phyloP scores from a whole-genome alignment of 306 rosid genomes.

The Citrullus colocynthis region DNA sequence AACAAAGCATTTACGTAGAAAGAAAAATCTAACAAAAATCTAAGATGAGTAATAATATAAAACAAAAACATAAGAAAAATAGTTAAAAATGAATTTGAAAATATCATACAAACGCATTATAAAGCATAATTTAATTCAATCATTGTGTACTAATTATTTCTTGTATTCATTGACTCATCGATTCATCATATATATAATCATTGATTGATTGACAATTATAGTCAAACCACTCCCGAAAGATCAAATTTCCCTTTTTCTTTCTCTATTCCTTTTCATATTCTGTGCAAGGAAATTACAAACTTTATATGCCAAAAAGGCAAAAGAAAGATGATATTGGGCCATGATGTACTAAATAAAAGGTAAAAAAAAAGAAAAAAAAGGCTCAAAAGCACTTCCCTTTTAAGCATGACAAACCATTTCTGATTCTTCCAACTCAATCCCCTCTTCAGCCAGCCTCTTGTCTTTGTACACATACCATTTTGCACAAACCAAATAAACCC shows the following conservation, averaged over 20 bases:
- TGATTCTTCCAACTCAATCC: slow-evolving; percentile 45
- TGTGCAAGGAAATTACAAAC: neutral
- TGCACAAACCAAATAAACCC: slow-evolving; percentile 48
- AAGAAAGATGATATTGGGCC: neutral
- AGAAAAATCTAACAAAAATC: neutral
- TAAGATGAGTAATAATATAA: neutral
- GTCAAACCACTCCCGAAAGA: neutral
- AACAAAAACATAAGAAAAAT: neutral
- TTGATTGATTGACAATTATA: neutral
- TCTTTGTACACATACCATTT: slow-evolving; percentile 87
- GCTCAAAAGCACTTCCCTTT: neutral
- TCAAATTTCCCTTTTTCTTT: neutral
- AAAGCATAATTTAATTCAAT: neutral
- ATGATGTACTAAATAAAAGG: neutral
- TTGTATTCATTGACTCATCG: neutral
- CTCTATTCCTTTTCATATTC: neutral
- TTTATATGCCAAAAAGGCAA: neutral
- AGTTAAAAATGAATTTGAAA: neutral
- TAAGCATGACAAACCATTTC: slow-evolving; percentile 26
- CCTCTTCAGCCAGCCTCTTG: slow-evolving; percentile 48
- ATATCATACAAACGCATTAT: neutral
- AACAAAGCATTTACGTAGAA: neutral
- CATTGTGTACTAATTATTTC: neutral
- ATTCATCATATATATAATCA: neutral
- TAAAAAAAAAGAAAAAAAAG: neutral